phyloP scores from a whole-genome alignment of 495 filamentous ascomycete genomes.

The Bryoglossum gracile region DNA sequence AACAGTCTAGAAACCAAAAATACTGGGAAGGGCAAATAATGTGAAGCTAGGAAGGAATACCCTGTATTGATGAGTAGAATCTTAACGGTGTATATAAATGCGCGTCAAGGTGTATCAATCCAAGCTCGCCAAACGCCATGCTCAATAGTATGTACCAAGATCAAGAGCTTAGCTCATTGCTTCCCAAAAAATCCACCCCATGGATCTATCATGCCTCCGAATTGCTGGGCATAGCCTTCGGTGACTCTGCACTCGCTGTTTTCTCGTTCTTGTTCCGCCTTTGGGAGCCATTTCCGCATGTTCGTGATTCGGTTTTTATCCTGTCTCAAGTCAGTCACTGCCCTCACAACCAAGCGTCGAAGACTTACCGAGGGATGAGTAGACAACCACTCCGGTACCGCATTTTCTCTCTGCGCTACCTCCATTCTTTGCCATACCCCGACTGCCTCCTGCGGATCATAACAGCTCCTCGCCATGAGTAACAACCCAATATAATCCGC shows the following conservation, averaged over 20 bases:
- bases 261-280: slow-evolving; percentile 46
- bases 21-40: too few species aligned
- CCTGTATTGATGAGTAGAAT: too few species aligned
- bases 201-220: too few species aligned
- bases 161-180: too few species aligned
- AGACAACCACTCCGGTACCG: slow-evolving; percentile 68
- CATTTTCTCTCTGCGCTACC: slow-evolving; percentile 30
- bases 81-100: too few species aligned
- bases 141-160: too few species aligned
- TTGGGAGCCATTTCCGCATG: slow-evolving; percentile 59
- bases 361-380: slow-evolving; percentile 73
- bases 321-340: slow-evolving; percentile 31
- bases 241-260: slow-evolving; percentile 44
- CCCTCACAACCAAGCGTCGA: not conserved
- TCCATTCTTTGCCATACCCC: slow-evolving; percentile 75
- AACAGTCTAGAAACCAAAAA: too few species aligned
- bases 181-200: too few species aligned
- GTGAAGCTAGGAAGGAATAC: too few species aligned
- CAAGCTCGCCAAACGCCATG: too few species aligned
- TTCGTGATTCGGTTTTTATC: slow-evolving; percentile 61
- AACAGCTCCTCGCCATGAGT: slow-evolving; percentile 53
- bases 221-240: slow-evolving; percentile 7
- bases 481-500: slow-evolving; percentile 87
- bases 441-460: slow-evolving; percentile 67
- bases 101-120: too few species aligned